Percentiles rank a stretch among this genome's conserved stretches.
Conservation (phyloP, 75 land plant species). For the Pinus albicaulis region DNA sequence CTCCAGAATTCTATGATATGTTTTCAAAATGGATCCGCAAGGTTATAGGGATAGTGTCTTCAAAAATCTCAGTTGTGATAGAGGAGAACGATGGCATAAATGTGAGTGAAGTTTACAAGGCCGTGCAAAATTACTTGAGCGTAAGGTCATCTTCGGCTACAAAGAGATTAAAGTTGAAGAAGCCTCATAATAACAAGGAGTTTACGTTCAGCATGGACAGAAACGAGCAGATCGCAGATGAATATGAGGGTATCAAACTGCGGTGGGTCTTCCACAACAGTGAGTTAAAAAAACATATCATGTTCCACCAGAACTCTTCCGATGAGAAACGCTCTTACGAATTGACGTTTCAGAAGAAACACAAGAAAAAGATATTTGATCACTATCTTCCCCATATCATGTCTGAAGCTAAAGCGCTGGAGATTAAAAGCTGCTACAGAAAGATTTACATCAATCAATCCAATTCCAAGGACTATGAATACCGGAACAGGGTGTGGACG, state of each 20-base stretch:
- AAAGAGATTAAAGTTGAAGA: conserved; percentile 10
- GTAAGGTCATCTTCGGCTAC: not conserved
- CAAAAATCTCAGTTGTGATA: conserved; percentile 17
- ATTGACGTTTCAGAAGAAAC: too few relatives aligned
- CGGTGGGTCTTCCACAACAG: conserved; percentile 8
- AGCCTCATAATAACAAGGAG: not conserved
- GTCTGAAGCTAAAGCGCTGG: too few relatives aligned
- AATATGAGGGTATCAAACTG: conserved; percentile 15
- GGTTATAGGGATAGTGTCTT: conserved; percentile 16
- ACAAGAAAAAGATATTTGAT: conserved; percentile 20
- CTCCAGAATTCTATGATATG: conserved; percentile 17
- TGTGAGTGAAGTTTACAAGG: conserved; percentile 15
- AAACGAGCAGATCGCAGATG: conserved; percentile 20
- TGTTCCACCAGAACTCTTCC: not conserved
- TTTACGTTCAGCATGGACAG: conserved; percentile 12
- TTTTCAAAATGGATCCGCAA: conserved; percentile 10
- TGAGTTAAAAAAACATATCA: not conserved
- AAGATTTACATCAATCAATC: too few relatives aligned
- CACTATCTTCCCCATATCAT: conserved; percentile 41
- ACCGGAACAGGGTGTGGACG: too few relatives aligned
- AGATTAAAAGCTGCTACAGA: too few relatives aligned
- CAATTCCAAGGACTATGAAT: too few relatives aligned
- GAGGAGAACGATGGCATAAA: conserved; percentile 14
- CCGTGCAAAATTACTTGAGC: conserved; percentile 13
- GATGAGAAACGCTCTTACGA: conserved; percentile 32